Evolutionary conservation across 1,284 basidiomycete genomes (phyloP).

Genomic region (Inonotus hispidus): DNA sequence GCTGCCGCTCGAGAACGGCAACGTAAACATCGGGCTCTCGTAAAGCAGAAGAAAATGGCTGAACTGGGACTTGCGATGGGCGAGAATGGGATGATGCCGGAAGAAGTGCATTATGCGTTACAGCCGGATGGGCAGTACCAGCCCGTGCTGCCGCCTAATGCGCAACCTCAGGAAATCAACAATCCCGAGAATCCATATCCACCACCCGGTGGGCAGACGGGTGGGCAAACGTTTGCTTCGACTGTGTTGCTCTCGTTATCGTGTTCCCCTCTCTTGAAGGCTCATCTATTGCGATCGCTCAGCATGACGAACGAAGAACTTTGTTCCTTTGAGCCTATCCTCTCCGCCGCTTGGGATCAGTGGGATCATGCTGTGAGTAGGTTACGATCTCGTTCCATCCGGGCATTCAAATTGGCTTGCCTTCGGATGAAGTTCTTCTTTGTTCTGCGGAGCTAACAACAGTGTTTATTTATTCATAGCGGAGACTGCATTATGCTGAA

Average conservation of each 20-base stretch:
- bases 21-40: slow-evolving; percentile 67
- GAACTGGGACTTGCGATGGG: slow-evolving; percentile 74
- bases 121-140: slow-evolving; percentile 54
- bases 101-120: slow-evolving; percentile 56
- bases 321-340: slow-evolving; percentile 67
- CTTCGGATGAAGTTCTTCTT: slow-evolving; percentile 13
- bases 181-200: slow-evolving; percentile 34
- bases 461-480: slow-evolving; percentile 32
- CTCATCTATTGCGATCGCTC: slow-evolving; percentile 63
- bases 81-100: slow-evolving; percentile 56
- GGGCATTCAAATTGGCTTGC: not conserved
- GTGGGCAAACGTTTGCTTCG: slow-evolving; percentile 69
- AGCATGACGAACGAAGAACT: slow-evolving; percentile 73
- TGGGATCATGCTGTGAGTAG: slow-evolving; percentile 68
- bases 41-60: slow-evolving; percentile 71
- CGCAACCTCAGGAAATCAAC: slow-evolving; percentile 22
- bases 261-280: slow-evolving; percentile 64
- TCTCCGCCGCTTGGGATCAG: slow-evolving; percentile 76
- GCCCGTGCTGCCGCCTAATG: slow-evolving; percentile 38
- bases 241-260: slow-evolving; percentile 67
- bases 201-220: slow-evolving; percentile 30
- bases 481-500: slow-evolving; percentile 60
- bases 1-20: slow-evolving; percentile 71
- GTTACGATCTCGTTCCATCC: slow-evolving; percentile 9
- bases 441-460: slow-evolving; percentile 4